Conservation (phyloP, 768 basidiomycete species). For the Thelephora aurantiotincta region DNA sequence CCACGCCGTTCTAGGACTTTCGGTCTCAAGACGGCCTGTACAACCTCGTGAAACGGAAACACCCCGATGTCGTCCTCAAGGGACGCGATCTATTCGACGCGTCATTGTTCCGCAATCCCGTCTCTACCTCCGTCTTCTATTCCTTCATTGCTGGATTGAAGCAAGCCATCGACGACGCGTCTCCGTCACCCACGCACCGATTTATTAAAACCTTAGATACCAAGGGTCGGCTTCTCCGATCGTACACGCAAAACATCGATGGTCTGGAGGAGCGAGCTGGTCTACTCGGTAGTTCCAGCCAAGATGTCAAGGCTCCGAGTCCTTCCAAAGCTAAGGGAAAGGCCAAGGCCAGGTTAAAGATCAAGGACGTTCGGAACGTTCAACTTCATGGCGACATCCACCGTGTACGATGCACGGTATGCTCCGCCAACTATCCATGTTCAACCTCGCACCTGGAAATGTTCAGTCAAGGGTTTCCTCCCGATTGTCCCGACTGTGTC, state of each 20-base stretch:
- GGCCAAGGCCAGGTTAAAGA: slow-evolving; percentile 53
- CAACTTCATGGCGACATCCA: slow-evolving; percentile 94
- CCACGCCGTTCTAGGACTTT: slow-evolving; percentile 56
- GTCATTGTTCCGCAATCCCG: slow-evolving; percentile 74
- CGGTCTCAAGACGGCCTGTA: slow-evolving; percentile 91
- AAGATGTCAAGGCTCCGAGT: slow-evolving; percentile 21
- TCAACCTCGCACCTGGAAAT: slow-evolving; percentile 40
- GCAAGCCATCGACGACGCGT: slow-evolving; percentile 61
- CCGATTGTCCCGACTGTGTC: slow-evolving; percentile 78
- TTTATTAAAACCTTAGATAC: slow-evolving; percentile 78
- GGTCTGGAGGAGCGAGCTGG: slow-evolving; percentile 79
- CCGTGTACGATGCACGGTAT: slow-evolving; percentile 76
- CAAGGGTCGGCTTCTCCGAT: slow-evolving; percentile 75
- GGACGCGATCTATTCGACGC: slow-evolving; percentile 95
- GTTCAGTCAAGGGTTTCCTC: slow-evolving; percentile 60
- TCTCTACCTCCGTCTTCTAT: slow-evolving; percentile 82
- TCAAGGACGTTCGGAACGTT: slow-evolving; percentile 71
- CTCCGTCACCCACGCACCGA: slow-evolving; percentile 74
- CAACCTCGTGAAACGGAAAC: slow-evolving; percentile 74
- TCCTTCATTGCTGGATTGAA: slow-evolving; percentile 91
- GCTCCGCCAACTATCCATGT: slow-evolving; percentile 69
- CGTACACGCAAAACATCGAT: slow-evolving; percentile 98
- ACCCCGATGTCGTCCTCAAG: slow-evolving; percentile 73
- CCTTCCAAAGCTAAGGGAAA: slow-evolving; percentile 26
- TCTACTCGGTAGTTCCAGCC: slow-evolving; percentile 50